These are phyloP conservation scores for Suhomyces tanzawaensis DNA, from an alignment of 805 yeast species.

Conservation along the genomic window DNA sequence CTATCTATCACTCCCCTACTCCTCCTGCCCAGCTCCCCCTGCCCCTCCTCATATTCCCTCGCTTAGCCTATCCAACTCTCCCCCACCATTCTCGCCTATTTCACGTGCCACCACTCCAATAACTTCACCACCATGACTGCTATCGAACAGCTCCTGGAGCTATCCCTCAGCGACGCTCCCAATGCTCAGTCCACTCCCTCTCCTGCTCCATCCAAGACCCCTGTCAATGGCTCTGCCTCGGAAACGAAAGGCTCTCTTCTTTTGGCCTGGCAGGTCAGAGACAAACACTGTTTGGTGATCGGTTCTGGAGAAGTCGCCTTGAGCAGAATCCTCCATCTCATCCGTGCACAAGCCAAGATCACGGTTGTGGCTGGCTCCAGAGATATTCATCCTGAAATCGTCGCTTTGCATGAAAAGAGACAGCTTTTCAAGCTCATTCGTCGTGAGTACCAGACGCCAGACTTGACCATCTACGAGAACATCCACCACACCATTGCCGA, in stretches of 20 bases:
- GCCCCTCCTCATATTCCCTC: no score
- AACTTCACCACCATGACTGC: not conserved
- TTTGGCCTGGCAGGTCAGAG: constrained; percentile 71
- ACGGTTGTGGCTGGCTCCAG: constrained; percentile 55
- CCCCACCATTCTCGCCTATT: no score
- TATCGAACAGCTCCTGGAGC: not conserved
- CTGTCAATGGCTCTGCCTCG: not conserved
- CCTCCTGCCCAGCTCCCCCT: no score
- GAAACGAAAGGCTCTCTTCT: constrained; percentile 50
- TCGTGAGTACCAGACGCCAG: constrained; percentile 46
- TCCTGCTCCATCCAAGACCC: not conserved
- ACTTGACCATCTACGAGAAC: constrained; percentile 50
- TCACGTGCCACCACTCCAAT: no score
- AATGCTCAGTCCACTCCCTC: not conserved
- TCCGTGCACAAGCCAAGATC: constrained; percentile 67
- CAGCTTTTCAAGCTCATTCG: constrained; percentile 39
- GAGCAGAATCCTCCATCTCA: constrained; percentile 62
- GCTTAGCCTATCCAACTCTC: no score
- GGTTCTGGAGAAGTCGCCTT: constrained; percentile 82
- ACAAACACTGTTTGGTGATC: constrained; percentile 63
- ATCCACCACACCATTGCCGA: constrained; percentile 13
- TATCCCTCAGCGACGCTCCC: not conserved
- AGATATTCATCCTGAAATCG: constrained; percentile 28
- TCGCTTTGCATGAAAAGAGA: constrained; percentile 31
- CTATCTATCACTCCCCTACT: no score